Evolutionary conservation across 2,329 filamentous ascomycete species (phyloP).

Genomic region (Penicillium sp.): DNA sequence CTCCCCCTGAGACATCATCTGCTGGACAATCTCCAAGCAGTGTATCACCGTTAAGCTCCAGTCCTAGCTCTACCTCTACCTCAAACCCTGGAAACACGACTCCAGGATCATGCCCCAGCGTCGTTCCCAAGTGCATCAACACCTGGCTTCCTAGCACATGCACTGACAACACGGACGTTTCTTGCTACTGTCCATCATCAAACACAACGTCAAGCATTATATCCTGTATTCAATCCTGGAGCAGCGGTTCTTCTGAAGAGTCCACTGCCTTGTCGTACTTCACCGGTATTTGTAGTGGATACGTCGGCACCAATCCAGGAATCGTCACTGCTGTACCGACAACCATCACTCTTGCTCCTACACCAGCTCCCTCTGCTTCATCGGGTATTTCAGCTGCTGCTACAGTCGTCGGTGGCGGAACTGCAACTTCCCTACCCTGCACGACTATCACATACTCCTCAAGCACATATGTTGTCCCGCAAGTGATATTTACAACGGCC

Average conservation of each 20-base stretch:
- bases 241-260: constrained; percentile 62
- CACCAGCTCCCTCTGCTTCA: constrained; percentile 34
- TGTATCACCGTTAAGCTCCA: background rate
- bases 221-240: constrained; percentile 75
- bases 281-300: constrained; percentile 81
- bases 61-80: constrained; percentile 12
- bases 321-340: constrained; percentile 72
- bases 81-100: constrained; percentile 15
- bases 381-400: constrained; percentile 38
- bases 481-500: constrained; percentile 39
- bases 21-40: background rate
- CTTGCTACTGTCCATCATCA: constrained; percentile 81
- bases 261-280: constrained; percentile 74
- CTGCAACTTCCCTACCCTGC: constrained; percentile 24
- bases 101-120: constrained; percentile 53
- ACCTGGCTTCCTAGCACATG: constrained; percentile 77
- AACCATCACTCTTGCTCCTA: constrained; percentile 51
- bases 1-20: too few relatives aligned
- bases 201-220: constrained; percentile 76
- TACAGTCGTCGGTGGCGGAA: constrained; percentile 14
- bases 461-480: constrained; percentile 42
- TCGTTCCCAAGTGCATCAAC: constrained; percentile 86
- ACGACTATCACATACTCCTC: constrained; percentile 42
- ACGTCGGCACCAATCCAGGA: constrained; percentile 72
- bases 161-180: constrained; percentile 74